These are phyloP conservation scores for Gossypium aridum DNA, from an alignment of 441 rosid species.

Conservation along the genomic window DNA sequence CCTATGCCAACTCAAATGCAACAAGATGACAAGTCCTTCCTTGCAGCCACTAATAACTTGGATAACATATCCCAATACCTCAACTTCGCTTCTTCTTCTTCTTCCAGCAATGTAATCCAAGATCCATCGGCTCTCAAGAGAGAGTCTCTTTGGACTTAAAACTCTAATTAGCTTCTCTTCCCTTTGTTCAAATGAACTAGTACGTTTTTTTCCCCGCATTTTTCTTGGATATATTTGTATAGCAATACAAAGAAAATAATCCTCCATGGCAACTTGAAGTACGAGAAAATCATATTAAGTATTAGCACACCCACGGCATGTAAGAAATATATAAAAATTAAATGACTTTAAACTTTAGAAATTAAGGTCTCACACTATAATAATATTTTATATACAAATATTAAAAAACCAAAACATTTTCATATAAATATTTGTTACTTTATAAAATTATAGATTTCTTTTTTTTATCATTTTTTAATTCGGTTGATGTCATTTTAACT, in stretches of 20 bases:
- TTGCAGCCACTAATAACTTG: slow-evolving; percentile 24
- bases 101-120: slow-evolving; percentile 43
- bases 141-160: slow-evolving; percentile 67
- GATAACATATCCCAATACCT: slow-evolving; percentile 34
- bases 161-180: not conserved
- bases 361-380: no score
- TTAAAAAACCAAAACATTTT: no score
- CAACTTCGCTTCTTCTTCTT: slow-evolving; percentile 45
- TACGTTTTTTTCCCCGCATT: not conserved
- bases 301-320: no score
- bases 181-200: not conserved
- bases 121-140: slow-evolving; percentile 52
- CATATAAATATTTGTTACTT: no score
- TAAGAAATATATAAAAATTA: no score
- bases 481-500: no score
- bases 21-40: slow-evolving; percentile 37
- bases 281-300: not conserved
- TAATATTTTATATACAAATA: no score
- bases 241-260: not conserved
- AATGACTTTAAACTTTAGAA: no score
- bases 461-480: no score
- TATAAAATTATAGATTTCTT: no score
- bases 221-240: not conserved
- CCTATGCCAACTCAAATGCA: slow-evolving; percentile 14
- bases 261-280: not conserved